phyloP scores from a whole-genome alignment of 2,329 filamentous ascomycete genomes.

The Fusarium sulawesiense region DNA sequence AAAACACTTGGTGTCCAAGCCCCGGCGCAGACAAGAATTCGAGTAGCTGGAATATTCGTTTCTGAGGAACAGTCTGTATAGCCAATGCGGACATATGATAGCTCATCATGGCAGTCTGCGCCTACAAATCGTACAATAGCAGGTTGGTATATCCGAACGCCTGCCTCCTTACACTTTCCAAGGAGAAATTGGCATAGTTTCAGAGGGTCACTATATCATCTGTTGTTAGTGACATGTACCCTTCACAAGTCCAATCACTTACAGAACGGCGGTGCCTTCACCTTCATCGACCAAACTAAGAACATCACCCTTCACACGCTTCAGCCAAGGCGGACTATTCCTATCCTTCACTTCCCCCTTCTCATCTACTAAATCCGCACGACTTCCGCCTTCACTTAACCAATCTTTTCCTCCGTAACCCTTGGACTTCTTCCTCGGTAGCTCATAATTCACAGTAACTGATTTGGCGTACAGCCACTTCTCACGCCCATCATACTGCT shows the following conservation, averaged over 20 bases:
- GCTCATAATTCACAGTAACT: slow-evolving; percentile 66
- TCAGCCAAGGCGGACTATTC: slow-evolving; percentile 48
- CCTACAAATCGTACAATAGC: slow-evolving; percentile 65
- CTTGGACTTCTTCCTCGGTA: slow-evolving; percentile 52
- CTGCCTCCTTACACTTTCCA: slow-evolving; percentile 64
- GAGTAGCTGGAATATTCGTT: slow-evolving; percentile 69
- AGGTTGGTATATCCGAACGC: slow-evolving; percentile 75
- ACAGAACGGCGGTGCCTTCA: slow-evolving; percentile 73
- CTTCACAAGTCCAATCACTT: slow-evolving; percentile 45
- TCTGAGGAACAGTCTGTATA: slow-evolving; percentile 57
- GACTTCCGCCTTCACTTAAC: slow-evolving; percentile 72
- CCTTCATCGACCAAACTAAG: slow-evolving; percentile 72
- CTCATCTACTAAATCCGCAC: slow-evolving; percentile 62
- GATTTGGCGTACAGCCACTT: slow-evolving; percentile 65
- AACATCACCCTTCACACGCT: slow-evolving; percentile 61
- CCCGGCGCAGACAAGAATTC: slow-evolving; percentile 75
- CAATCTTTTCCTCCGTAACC: slow-evolving; percentile 69
- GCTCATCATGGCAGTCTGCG: slow-evolving; percentile 60
- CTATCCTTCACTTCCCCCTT: slow-evolving; percentile 48
- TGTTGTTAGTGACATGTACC: slow-evolving; percentile 5
- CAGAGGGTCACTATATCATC: slow-evolving; percentile 68
- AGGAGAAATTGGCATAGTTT: slow-evolving; percentile 75
- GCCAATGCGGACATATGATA: slow-evolving; percentile 65
- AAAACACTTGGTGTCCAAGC: slow-evolving; percentile 79
- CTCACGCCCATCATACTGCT: slow-evolving; percentile 65